Base-by-base conservation (phyloP, 2,329 filamentous ascomycete species). In the Fusarium piperis region DNA sequence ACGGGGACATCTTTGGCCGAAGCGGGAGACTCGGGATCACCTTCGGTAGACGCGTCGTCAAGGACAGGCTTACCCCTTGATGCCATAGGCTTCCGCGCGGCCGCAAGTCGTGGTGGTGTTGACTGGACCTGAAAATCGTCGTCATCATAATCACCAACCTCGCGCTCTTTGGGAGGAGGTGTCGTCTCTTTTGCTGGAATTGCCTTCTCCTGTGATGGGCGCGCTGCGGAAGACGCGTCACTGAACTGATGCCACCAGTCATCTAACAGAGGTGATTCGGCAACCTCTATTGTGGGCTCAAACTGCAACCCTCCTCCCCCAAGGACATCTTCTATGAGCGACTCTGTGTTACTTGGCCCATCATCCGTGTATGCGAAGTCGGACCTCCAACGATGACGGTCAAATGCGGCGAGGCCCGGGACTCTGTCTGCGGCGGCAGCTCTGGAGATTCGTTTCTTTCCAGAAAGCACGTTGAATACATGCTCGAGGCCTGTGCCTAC, bases 91-190 rank as follows among this genome's bases (percentile, higher is more conserved):
- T 76, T 80, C 46, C 72, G 67, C 32, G 74, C 72, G 13, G 79
- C 73, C 52, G 68, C 71, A 41, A 83, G 76, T 44, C 79, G 79
- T 15, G 83, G 82, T 4, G 86, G 86, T 2, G 85, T 86, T 20
- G 81, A 78, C 65, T 87, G 87, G 9, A 87, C 79, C 68, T 88
- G 83, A 53, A 88, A 88, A 62, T 87, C 86, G 48, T 84, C 84
- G n/a, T 85, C 84, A 12, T 85, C 82, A 5, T 80, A 80, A 20
- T 80, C 76, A n/a, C 78, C 74, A 23, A 67, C 66, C 2, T 71
- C 70, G 6, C 70, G 67, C 13, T 75, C 65, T 11, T 66, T 51
- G 16, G 69, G 65, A 6, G 73, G 66, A 1, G 74, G 59, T 1
- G 65, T 61, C 16, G 48, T 68, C 51, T 58, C 48, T 8, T 35